Base-by-base conservation (phyloP, 257 asterid species). In the Mitragyna speciosa region DNA sequence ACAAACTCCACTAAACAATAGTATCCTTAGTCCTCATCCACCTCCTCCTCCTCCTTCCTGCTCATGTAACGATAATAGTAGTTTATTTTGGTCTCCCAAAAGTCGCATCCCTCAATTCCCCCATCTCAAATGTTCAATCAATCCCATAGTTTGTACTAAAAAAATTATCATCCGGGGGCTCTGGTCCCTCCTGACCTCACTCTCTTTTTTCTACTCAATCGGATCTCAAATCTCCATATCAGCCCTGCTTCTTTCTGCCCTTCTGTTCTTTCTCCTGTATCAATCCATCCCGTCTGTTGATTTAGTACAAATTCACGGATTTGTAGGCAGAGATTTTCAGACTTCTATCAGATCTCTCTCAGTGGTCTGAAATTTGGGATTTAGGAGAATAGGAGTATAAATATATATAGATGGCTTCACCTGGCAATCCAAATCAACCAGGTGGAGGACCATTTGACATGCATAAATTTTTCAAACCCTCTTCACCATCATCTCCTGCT, bases 381-480 rank as follows among this genome's bases (percentile, higher is more conserved):
- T n/a, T n/a, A n/a, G n/a, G n/a, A n/a, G n/a, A n/a, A n/a, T n/a
- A n/a, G n/a, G n/a, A n/a, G n/a, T n/a, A n/a, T n/a, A n/a, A n/a
- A 20, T 41, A 31, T n/a, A 31, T 15, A 19, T 43, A 16, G 79
- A 92, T 92, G 95, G 95, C 97, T 87, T 90, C 97, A 80, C 89
- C 97, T 78, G 94, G 91, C 79, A 93, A 90, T 84, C 94, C 90
- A 59, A 90, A 83, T 74, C 92, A 87, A 75, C 89, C 90, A 75
- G 94, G 94, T 77, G 97, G 94, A 87, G 89, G 86, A 78, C 96
- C 89, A 70, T 89, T 89, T 83, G 98, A 93, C 87, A 81, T 92
- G 90, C 89, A 92, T 30, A 93, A 87, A 75, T 85, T 92, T 72
- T 92, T 89, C 90, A 89, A 87, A 45, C 90, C 92, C 54, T 82